Evolutionary conservation across 2,329 filamentous ascomycete genomes (phyloP), one percentile per base, ranked within the genome.

Genomic region (Neurospora sp.): DNA sequence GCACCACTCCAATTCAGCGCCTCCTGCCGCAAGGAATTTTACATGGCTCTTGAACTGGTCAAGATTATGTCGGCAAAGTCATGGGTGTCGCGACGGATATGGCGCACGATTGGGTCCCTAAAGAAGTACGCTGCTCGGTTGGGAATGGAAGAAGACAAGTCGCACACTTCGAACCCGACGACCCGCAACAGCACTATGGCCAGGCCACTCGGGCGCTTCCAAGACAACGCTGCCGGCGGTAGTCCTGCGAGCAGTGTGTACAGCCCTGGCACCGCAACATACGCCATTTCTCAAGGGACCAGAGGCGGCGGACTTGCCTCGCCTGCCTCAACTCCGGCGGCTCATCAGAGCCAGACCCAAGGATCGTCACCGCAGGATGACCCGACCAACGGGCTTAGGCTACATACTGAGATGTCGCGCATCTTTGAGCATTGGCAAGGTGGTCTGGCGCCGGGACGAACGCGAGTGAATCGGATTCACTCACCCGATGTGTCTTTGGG

Each of bases 1-100:
- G 90, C 90, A 0, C 91, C 91, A 0, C 85, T 90, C 0, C 85
- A 89, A 36, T 94, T 93, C 78, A 91, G 88, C 74, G 82, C 85
- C 10, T 79, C 84, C 33, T 93, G 90, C 73, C 85, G 91, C 19
- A 87, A 91, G 66, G 91, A 94, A 78, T 94, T 94, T 76, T 93
- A 93, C 80, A 88, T 91, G 84, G 91, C 90, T 0, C 84, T 94
- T 0, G 90, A 93, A 69, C 82, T 94, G 3, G 87, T 94, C 46
- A 90, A 91, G 72, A 89, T 90, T 69, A 84, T 94, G 69, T 91
- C 89, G 3, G 86, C 87, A 38, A 89, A 90, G 75, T 91, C 88
- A 36, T 92, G 87, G 81, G 89, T 93, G 2, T 90, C 88, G 6
- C 89, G 91, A 74, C 85, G 91, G 1, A 81, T 94, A 1, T 94